Evolutionary conservation across 345 rosid genomes (phyloP).

Genomic region (Ailanthus altissimus): DNA sequence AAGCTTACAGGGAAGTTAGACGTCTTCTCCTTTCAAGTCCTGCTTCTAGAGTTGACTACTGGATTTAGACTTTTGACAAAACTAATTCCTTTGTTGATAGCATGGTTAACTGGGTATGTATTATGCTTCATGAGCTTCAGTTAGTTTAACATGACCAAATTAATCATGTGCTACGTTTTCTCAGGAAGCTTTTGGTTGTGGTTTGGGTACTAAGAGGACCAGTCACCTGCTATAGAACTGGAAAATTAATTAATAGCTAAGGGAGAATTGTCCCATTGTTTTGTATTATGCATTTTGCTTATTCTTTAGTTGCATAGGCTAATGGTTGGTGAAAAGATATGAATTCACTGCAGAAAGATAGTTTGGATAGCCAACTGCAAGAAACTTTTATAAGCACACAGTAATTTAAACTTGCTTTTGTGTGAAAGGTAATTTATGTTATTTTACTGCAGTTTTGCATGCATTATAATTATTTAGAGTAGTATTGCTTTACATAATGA

Average conservation of each 20-base stretch:
- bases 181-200: background rate
- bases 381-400: background rate
- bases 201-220: background rate
- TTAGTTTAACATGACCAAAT: background rate
- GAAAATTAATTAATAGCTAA: background rate
- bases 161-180: background rate
- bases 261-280: background rate
- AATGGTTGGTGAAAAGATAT: background rate
- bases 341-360: background rate
- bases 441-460: background rate
- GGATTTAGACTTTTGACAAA: conserved; percentile 66
- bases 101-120: conserved; percentile 85
- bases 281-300: background rate
- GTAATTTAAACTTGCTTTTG: background rate
- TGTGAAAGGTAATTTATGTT: background rate
- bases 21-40: conserved; percentile 80
- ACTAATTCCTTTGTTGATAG: conserved; percentile 57
- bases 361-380: background rate
- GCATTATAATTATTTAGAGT: background rate
- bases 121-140: background rate
- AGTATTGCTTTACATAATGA: background rate
- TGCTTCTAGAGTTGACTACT: conserved; percentile 83
- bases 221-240: background rate
- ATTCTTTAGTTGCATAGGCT: background rate
- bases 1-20: conserved; percentile 84